These are phyloP conservation scores for Metschnikowia koreensis DNA, from an alignment of 805 yeast species.

Conservation along the genomic window DNA sequence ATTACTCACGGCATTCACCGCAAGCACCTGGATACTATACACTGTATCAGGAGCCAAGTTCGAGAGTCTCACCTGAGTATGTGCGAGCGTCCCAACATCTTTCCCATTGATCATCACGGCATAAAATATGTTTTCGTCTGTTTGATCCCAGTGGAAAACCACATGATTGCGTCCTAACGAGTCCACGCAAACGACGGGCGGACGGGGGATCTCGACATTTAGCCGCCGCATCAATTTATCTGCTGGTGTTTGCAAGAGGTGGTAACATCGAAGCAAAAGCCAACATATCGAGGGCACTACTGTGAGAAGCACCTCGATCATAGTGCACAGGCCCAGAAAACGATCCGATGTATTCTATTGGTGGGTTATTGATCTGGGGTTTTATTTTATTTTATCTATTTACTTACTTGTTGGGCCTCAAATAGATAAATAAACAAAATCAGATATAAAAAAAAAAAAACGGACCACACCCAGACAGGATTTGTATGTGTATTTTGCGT, in stretches of 20 bases:
- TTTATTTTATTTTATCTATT: too few relatives aligned
- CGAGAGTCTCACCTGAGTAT: slow-evolving; percentile 34
- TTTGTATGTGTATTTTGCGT: neutral
- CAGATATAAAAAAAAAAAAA: too few relatives aligned
- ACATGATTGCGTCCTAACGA: slow-evolving; percentile 46
- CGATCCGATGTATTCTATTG: too few relatives aligned
- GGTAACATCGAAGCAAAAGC: slow-evolving; percentile 40
- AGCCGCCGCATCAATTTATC: slow-evolving; percentile 46
- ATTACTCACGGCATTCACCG: slow-evolving; percentile 34
- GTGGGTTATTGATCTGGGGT: neutral
- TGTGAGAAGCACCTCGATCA: slow-evolving; percentile 36
- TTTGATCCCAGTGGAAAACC: slow-evolving; percentile 48
- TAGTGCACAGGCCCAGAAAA: slow-evolving; percentile 8
- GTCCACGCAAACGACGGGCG: slow-evolving; percentile 56
- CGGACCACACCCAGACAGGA: too few relatives aligned
- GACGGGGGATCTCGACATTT: slow-evolving; percentile 53
- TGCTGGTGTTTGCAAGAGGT: slow-evolving; percentile 43
- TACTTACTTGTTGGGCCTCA: too few relatives aligned
- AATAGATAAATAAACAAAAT: too few relatives aligned
- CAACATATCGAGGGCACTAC: slow-evolving; percentile 36
- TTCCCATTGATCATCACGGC: slow-evolving; percentile 33
- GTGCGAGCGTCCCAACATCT: slow-evolving; percentile 36
- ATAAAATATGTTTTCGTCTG: slow-evolving; percentile 31
- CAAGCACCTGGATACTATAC: slow-evolving; percentile 38
- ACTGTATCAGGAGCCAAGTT: slow-evolving; percentile 26